Base-by-base conservation (phyloP, 768 basidiomycete species). In the Hysterangium stoloniferum region DNA sequence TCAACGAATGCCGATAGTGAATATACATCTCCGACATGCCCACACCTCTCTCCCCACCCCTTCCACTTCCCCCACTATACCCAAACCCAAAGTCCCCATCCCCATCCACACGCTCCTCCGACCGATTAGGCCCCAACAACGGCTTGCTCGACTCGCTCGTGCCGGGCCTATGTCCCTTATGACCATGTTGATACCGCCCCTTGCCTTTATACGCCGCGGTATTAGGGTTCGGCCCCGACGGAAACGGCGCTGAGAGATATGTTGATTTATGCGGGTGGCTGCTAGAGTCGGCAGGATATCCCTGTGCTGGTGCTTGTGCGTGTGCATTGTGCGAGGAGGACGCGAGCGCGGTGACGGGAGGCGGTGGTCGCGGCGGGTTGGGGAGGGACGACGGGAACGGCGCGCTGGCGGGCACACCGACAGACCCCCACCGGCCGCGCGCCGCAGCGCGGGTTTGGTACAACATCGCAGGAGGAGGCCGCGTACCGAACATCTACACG, bases 1-100 rank as follows among this genome's bases (percentile, higher is more conserved):
- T 82, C 56, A 91, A 66, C 24, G 88, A 91, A 54, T 85, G 79
- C 52, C 86, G 81, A 59, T 87, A 89, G 54, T 89, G 84, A 56
- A 76, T 69, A 64, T 89, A 91, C 42, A 83, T 74, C 20, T 70
- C 58, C 1, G 80, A 80, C 9, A 38, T 24, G 27, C 37, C 37
- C 27, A 22, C 19, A 6, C 38, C 6, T 9, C 15, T 40, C 9
- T 40, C 38, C 19, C 20, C 3, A 17, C 28, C 40, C 7, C 22
- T 13, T 41, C 28, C 22, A 12, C 20, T 12, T 41, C 40, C 22
- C 35, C 35, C 5, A 37, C n/a, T 20, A 37, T 37, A 3, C n/a
- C 6, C 5, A 7, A 3, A 37, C 20, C 35, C 20, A 41, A 12
- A 41, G 9, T 41, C n/a, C n/a, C n/a, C n/a, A n/a, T n/a, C n/a